Percentiles rank a stretch among this genome's conserved stretches.
phyloP scores from a whole-genome alignment of 192 early-diverging fungal species.

The Umbelopsis isabellina region DNA sequence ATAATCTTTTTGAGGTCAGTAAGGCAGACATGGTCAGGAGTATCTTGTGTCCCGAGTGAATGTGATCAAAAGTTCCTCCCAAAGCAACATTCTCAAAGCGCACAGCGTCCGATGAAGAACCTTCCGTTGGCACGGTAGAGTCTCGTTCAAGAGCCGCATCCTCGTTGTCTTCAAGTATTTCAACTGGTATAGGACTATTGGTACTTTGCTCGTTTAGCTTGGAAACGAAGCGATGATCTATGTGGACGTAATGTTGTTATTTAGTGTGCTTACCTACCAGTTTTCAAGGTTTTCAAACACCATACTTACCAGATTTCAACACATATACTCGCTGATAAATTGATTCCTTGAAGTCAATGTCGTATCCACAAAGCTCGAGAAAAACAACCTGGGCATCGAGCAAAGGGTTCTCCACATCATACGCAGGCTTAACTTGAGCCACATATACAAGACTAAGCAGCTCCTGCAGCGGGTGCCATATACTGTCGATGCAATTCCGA shows the following conservation, averaged over 20 bases:
- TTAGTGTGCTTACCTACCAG: neutral
- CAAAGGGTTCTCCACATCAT: constrained; percentile 43
- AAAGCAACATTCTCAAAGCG: constrained; percentile 60
- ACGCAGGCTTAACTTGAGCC: constrained; percentile 47
- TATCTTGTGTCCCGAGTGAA: constrained; percentile 95
- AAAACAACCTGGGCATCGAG: constrained; percentile 63
- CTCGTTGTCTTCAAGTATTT: neutral
- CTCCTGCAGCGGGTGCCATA: constrained; percentile 30
- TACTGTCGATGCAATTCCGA: neutral
- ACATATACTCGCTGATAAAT: constrained; percentile 5
- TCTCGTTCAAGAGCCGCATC: neutral
- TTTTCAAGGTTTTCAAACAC: neutral
- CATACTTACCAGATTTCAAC: constrained; percentile 2
- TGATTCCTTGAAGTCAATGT: constrained; percentile 40
- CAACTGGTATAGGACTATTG: neutral
- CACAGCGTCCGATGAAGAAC: neutral
- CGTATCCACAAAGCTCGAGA: constrained; percentile 62
- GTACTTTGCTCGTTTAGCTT: neutral
- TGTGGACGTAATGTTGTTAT: neutral
- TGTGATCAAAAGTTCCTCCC: constrained; percentile 97
- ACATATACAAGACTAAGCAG: constrained; percentile 49
- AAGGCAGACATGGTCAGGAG: constrained; percentile 81
- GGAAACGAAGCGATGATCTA: neutral
- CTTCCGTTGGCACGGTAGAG: neutral
- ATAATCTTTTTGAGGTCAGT: constrained; percentile 61